Evolutionary conservation across 1,284 basidiomycete genomes (phyloP).

Genomic region (Ustanciosporium gigantosporum): DNA sequence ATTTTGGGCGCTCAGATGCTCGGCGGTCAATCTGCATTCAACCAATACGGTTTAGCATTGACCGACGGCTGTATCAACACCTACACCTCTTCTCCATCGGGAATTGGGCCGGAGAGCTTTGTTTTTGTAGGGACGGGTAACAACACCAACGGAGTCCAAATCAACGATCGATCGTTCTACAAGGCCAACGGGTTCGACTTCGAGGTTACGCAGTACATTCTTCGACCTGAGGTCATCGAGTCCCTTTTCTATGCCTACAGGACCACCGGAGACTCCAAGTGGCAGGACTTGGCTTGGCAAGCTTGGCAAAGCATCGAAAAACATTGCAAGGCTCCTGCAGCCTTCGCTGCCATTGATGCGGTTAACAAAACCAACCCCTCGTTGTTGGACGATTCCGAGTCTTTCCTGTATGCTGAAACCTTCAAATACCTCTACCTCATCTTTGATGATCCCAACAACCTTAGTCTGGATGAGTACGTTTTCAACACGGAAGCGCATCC

Average conservation of each 20-base stretch:
- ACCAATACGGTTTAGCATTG: slow-evolving; percentile 44
- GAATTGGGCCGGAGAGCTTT: slow-evolving; percentile 51
- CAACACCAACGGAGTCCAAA: slow-evolving; percentile 28
- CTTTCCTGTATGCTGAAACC: slow-evolving; percentile 50
- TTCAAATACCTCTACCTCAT: slow-evolving; percentile 55
- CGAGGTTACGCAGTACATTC: slow-evolving; percentile 35
- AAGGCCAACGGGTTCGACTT: slow-evolving; percentile 41
- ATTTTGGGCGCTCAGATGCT: slow-evolving; percentile 50
- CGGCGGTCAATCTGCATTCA: slow-evolving; percentile 7
- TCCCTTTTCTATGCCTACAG: slow-evolving; percentile 46
- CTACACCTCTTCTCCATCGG: slow-evolving; percentile 38
- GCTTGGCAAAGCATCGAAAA: slow-evolving; percentile 86
- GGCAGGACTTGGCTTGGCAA: slow-evolving; percentile 81
- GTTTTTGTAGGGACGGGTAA: slow-evolving; percentile 29
- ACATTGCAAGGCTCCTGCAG: slow-evolving; percentile 69
- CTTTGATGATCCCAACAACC: slow-evolving; percentile 41
- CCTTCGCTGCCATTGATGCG: slow-evolving; percentile 30
- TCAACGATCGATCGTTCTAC: slow-evolving; percentile 38
- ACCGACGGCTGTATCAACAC: slow-evolving; percentile 40
- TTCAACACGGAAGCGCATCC: slow-evolving; percentile 57
- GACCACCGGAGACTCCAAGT: slow-evolving; percentile 44
- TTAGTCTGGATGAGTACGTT: slow-evolving; percentile 46
- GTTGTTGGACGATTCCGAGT: slow-evolving; percentile 44
- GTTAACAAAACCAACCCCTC: slow-evolving; percentile 28
- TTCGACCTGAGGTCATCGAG: slow-evolving; percentile 55